Conservation (phyloP, 805 yeast genomes). For the Ogataea corticis region DNA sequence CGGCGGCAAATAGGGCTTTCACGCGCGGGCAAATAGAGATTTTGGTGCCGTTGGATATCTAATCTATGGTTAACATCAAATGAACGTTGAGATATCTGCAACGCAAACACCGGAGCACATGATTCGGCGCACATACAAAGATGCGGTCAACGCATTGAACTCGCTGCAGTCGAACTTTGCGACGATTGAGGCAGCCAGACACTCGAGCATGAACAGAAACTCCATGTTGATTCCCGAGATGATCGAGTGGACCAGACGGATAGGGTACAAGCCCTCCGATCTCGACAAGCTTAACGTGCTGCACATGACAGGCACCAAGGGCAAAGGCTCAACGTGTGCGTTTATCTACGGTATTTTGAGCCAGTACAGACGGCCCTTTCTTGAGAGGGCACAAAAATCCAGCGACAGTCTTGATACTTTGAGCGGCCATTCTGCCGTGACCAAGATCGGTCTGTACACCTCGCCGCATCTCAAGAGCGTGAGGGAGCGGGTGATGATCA, state of each 20-base stretch:
- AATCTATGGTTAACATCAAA: not conserved
- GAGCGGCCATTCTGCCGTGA: constrained; percentile 30
- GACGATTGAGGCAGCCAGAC: constrained; percentile 77
- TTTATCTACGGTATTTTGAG: constrained; percentile 78
- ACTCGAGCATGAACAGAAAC: constrained; percentile 62
- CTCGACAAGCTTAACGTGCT: constrained; percentile 75
- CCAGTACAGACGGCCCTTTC: constrained; percentile 49
- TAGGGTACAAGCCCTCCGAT: constrained; percentile 66
- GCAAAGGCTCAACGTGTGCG: constrained; percentile 98
- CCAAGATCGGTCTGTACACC: constrained; percentile 87
- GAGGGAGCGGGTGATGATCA: constrained; percentile 84
- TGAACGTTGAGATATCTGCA: constrained; percentile 1
- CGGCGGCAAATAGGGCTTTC: no score
- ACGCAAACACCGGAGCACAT: constrained; percentile 16
- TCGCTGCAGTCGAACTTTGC: constrained; percentile 90
- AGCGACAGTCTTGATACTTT: constrained; percentile 7
- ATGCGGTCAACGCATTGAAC: constrained; percentile 84
- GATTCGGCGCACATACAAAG: constrained; percentile 42
- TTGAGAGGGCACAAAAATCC: not conserved
- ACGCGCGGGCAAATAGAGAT: no score
- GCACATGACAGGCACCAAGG: constrained; percentile 97
- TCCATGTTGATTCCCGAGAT: constrained; percentile 81
- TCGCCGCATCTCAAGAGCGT: constrained; percentile 95
- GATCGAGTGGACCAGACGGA: constrained; percentile 72
- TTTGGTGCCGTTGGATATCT: not conserved